A percentile compares a stretch with the other conserved stretches of the same genome.
Conservation (phyloP, 345 rosid genomes). For the Hypericum perforatum region DNA sequence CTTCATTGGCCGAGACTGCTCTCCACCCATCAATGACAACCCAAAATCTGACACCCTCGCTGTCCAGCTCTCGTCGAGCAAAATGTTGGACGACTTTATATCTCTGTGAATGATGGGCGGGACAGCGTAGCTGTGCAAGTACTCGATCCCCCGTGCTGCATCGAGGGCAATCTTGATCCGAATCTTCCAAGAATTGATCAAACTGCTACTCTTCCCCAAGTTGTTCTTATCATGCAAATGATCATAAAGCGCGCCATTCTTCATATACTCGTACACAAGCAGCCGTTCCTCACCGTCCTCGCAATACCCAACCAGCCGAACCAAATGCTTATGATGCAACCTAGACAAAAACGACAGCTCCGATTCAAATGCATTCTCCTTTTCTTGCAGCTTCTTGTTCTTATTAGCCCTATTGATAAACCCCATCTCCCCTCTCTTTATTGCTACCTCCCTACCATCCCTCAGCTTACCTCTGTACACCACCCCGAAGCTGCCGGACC, state of each 20-base stretch:
- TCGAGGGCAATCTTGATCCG: slow-evolving; percentile 76
- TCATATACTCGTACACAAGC: slow-evolving; percentile 86
- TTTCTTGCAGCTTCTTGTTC: slow-evolving; percentile 70
- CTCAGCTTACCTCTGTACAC: slow-evolving; percentile 65
- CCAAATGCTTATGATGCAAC: slow-evolving; percentile 84
- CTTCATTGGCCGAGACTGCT: slow-evolving; percentile 35
- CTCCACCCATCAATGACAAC: slow-evolving; percentile 54
- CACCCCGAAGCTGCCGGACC: slow-evolving; percentile 81
- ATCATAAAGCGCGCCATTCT: slow-evolving; percentile 73
- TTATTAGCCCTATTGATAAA: slow-evolving; percentile 14
- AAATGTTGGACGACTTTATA: slow-evolving; percentile 73
- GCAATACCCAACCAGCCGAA: slow-evolving; percentile 80
- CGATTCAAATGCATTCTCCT: slow-evolving; percentile 82
- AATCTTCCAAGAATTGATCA: slow-evolving; percentile 78
- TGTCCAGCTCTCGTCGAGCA: slow-evolving; percentile 61
- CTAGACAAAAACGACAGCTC: slow-evolving; percentile 76
- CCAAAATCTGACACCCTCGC: slow-evolving; percentile 90
- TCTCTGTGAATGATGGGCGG: slow-evolving; percentile 87
- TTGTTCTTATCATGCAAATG: slow-evolving; percentile 61
- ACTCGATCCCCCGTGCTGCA: slow-evolving; percentile 81
- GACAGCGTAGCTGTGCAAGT: slow-evolving; percentile 73
- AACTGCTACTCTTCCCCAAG: slow-evolving; percentile 43
- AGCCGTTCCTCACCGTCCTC: slow-evolving; percentile 74
- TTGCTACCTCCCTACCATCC: slow-evolving; percentile 80
- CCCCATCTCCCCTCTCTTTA: slow-evolving; percentile 73